Conservation (phyloP, 1,284 basidiomycete genomes). For the Pterula multifida region DNA sequence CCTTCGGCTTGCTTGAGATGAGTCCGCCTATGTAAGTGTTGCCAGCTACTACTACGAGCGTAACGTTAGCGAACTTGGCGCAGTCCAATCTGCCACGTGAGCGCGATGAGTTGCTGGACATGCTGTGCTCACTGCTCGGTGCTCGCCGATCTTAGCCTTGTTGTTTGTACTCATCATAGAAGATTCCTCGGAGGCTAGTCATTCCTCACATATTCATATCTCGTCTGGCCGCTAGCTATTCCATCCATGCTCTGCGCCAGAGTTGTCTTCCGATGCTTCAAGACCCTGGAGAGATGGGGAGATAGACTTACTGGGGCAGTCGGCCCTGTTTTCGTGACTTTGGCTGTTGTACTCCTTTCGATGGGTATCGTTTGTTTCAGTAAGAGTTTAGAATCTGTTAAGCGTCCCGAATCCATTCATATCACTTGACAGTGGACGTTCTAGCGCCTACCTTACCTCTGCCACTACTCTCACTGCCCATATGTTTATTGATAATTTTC, state of each 20-base stretch:
- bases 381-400: slow-evolving; percentile 28
- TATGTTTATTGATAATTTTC: slow-evolving; percentile 62
- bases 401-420: slow-evolving; percentile 2
- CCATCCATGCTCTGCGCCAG: slow-evolving; percentile 35
- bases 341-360: slow-evolving; percentile 65
- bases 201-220: too few species aligned
- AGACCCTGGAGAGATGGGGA: slow-evolving; percentile 61
- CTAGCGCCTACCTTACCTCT: slow-evolving; percentile 44
- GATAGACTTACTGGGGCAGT: slow-evolving; percentile 82
- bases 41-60: too few species aligned
- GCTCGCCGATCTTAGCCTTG: too few species aligned
- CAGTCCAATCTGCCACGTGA: too few species aligned
- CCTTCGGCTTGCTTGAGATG: too few species aligned
- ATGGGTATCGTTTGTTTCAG: slow-evolving; percentile 73
- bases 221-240: too few species aligned
- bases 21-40: too few species aligned
- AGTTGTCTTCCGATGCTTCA: slow-evolving; percentile 79
- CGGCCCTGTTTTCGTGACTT: slow-evolving; percentile 78
- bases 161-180: too few species aligned
- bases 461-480: slow-evolving; percentile 45
- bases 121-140: too few species aligned
- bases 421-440: slow-evolving; percentile 49
- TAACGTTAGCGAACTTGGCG: too few species aligned
- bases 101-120: too few species aligned
- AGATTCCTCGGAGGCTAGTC: too few species aligned